Evolutionary conservation across 1,139 yeast species (phyloP).

Genomic region (Kodamaea arcana): DNA sequence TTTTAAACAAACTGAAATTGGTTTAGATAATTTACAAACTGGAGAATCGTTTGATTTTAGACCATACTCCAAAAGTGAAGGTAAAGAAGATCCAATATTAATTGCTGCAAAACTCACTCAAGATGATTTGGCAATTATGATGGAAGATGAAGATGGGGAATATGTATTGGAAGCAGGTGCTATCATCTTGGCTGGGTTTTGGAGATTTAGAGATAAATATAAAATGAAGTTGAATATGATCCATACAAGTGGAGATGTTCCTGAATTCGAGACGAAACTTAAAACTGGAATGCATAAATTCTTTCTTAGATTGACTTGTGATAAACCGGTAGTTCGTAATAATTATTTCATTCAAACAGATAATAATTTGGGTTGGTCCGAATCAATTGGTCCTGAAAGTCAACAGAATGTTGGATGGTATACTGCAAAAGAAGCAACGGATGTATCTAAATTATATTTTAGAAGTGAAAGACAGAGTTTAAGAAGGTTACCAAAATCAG

Average conservation of each 20-base stretch:
- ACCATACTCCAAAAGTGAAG: conserved; percentile 4
- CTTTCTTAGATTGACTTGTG: conserved; percentile 51
- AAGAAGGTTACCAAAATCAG: conserved; percentile 58
- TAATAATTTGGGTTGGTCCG: conserved; percentile 60
- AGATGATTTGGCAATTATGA: conserved; percentile 66
- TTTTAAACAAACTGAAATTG: conserved; percentile 41
- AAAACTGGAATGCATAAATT: conserved; percentile 64
- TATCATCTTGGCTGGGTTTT: conserved; percentile 59
- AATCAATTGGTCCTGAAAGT: conserved; percentile 56
- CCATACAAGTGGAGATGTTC: conserved; percentile 64
- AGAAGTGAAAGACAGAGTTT: conserved; percentile 69
- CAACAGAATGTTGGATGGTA: conserved; percentile 50
- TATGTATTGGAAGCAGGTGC: conserved; percentile 58
- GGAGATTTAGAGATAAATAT: conserved; percentile 58
- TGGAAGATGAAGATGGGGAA: conserved; percentile 53
- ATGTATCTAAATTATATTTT: conserved; percentile 44
- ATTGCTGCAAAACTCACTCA: conserved; percentile 58
- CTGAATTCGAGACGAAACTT: conserved; percentile 55
- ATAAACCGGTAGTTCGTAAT: conserved; percentile 58
- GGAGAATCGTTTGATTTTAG: conserved; percentile 43
- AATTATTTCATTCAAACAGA: conserved; percentile 67
- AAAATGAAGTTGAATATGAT: conserved; percentile 51
- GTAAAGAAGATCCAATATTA: conserved; percentile 49
- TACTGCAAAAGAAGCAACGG: conserved; percentile 50
- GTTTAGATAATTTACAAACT: conserved; percentile 50